A percentile compares a stretch with the other conserved stretches of the same genome.
phyloP scores from a whole-genome alignment of 345 rosid species.

The Theobroma cacao region DNA sequence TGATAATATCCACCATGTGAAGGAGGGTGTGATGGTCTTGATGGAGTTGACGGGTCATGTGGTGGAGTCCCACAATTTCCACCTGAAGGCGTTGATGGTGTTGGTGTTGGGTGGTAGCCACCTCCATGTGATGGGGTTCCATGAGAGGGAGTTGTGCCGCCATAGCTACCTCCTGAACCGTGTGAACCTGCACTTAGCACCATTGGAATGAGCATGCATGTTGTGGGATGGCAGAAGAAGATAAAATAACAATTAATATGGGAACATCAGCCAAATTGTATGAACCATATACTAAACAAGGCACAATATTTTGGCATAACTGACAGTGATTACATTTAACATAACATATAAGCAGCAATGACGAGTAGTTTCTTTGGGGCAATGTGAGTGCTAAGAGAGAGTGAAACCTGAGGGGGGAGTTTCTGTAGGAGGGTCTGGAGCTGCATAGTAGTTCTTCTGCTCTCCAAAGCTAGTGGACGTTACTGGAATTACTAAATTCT shows the following conservation, averaged over 20 bases:
- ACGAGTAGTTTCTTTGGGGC: not conserved
- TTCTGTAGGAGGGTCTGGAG: slow-evolving; percentile 55
- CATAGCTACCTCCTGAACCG: slow-evolving; percentile 10
- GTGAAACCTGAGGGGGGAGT: slow-evolving; percentile 47
- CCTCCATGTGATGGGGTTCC: slow-evolving; percentile 24
- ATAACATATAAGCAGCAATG: not conserved
- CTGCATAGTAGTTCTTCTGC: slow-evolving; percentile 56
- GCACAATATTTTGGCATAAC: not conserved
- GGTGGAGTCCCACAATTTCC: slow-evolving; percentile 43
- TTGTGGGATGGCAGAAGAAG: not conserved
- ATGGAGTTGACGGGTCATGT: slow-evolving; percentile 23
- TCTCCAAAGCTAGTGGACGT: slow-evolving; percentile 44
- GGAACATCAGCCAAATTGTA: not conserved
- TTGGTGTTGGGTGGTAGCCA: slow-evolving; percentile 25
- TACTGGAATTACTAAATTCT: slow-evolving; percentile 42
- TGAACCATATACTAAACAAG: not conserved
- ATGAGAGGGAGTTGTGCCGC: slow-evolving; percentile 29
- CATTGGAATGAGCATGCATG: not conserved
- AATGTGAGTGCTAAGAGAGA: not conserved
- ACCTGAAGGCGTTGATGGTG: slow-evolving; percentile 44
- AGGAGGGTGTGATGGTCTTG: slow-evolving; percentile 49
- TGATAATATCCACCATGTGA: slow-evolving; percentile 48
- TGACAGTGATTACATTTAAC: not conserved
- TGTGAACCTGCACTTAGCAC: slow-evolving; percentile 39
- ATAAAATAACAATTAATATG: not conserved